Evolutionary conservation across 2,329 filamentous ascomycete species (phyloP), one percentile per base, ranked within the genome.

Genomic region (Coleophoma cylindrospora): DNA sequence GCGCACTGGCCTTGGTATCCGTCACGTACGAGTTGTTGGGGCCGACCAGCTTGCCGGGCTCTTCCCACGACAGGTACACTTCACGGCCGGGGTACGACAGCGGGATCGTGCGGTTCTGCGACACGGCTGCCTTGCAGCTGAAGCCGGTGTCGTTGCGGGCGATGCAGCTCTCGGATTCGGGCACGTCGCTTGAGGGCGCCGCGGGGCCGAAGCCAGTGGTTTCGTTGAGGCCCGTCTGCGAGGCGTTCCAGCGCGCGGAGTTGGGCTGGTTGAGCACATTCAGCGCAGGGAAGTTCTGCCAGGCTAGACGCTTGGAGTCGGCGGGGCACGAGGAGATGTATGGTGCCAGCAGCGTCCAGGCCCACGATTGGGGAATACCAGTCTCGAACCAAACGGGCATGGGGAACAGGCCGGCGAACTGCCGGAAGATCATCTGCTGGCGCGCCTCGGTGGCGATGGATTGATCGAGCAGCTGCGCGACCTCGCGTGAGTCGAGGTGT

Each of bases 1-100:
- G 85, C 3, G 66, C 59, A 2, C 74, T 75, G 0, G 84, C 86
- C 0, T 74, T 72, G 1, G 76, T 80, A 3, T 68, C 66, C 0
- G 89, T 92, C 45, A 90, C 70, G 64, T 95, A 95, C 62, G 81
- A 87, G 70, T 89, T 90, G 68, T 95, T 92, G 0, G 89, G 89
- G 0, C 89, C 89, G 3, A 92, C 77, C 0, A 76, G 60, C 57
- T 79, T 68, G 0, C 87, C 88, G 0, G 88, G 85, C 0, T 64
- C 68, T 22, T 94, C 88, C 89, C 89, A 95, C 40, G 75, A 65
- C 7, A 95, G 70, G 61, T 80, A 81, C 2, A 95, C 81, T 58
- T 83, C 71, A 21, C 85, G 85, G 0, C 89, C 89, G 0, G 89
- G 79, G 65, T 86, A 90, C 0, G 85, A 86, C 0, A 95, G 78